These are phyloP conservation scores for Panellus pusillus DNA, from an alignment of 768 basidiomycete genomes.

Conservation along the genomic window DNA sequence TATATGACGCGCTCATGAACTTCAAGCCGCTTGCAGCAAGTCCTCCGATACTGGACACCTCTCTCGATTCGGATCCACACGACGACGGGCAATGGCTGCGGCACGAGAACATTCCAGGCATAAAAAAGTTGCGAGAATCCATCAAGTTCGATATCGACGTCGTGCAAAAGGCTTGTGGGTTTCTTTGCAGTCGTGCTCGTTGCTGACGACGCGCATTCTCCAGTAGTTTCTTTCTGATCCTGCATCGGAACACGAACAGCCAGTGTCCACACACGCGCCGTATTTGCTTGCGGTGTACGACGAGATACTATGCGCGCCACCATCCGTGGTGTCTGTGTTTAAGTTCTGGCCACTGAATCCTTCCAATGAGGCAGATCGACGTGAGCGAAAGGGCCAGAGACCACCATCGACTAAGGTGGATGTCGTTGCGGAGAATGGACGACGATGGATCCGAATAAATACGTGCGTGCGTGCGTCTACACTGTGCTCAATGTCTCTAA, in stretches of 20 bases:
- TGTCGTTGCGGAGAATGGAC: constrained; percentile 73
- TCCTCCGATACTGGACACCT: constrained; percentile 50
- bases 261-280: constrained; percentile 76
- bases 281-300: constrained; percentile 83
- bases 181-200: constrained; percentile 11
- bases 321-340: constrained; percentile 60
- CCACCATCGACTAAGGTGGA: constrained; percentile 64
- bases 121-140: constrained; percentile 46
- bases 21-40: constrained; percentile 37
- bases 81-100: constrained; percentile 35
- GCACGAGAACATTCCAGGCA: constrained; percentile 35
- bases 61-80: constrained; percentile 28
- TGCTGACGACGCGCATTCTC: constrained; percentile 17
- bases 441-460: constrained; percentile 82
- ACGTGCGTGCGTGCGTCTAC: constrained; percentile 52
- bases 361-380: constrained; percentile 5
- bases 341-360: constrained; percentile 34
- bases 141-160: constrained; percentile 47
- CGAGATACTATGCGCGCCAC: constrained; percentile 63
- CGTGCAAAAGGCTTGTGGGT: constrained; percentile 40
- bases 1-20: constrained; percentile 38
- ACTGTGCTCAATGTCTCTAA: neutral
- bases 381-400: constrained; percentile 11
- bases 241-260: constrained; percentile 41
- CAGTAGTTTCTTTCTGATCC: constrained; percentile 68